Base-by-base conservation (phyloP, 2,329 filamentous ascomycete genomes). In the Bipolaris gigantea region DNA sequence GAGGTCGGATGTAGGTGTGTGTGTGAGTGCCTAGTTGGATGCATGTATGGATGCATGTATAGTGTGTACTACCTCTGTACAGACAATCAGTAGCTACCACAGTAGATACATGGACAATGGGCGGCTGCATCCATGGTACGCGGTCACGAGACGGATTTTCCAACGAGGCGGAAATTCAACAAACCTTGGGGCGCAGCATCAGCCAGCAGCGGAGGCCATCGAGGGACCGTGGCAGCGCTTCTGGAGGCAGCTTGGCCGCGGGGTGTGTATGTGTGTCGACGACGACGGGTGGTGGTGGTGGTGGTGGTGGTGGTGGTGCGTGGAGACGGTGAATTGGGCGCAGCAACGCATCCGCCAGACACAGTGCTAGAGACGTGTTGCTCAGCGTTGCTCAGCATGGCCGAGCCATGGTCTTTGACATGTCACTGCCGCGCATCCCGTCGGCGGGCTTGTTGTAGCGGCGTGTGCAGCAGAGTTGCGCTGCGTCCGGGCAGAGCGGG, bases 351-450 rank as follows among this genome's bases (percentile, higher is more conserved):
- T 27, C 23, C 23, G 34, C 30, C 35, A 27, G 25, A 27, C 25
- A 4, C 4, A 10, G 10, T 27, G 1, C 25, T 9, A 10, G 10
- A 18, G 25, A 11, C 34, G 25, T 18, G 51, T 50, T 50, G 38
- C 40, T 44, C 49, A 54, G 51, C 25, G 54, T 42, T 39, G 38
- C 50, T 48, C 55, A 55, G 57, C 57, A 43, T 52, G 48, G 46
- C 49, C 36, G 52, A 45, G 53, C 44, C 41, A 35, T n/a, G 7
- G 21, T 41, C 43, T 39, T 45, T 48, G 34, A 36, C 16, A 35
- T 30, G 43, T 39, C 53, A 59, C 41, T 66, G 68, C 67, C 67
- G 66, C 53, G 59, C 36, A 61, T 59, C 56, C 67, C 65, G 65
- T 67, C 67, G 66, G 62, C 52, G 50, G 57, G 55, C 55, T 13